Conservation (phyloP, 192 early-diverging fungal species). For the Tieghemiomyces parasiticus region DNA sequence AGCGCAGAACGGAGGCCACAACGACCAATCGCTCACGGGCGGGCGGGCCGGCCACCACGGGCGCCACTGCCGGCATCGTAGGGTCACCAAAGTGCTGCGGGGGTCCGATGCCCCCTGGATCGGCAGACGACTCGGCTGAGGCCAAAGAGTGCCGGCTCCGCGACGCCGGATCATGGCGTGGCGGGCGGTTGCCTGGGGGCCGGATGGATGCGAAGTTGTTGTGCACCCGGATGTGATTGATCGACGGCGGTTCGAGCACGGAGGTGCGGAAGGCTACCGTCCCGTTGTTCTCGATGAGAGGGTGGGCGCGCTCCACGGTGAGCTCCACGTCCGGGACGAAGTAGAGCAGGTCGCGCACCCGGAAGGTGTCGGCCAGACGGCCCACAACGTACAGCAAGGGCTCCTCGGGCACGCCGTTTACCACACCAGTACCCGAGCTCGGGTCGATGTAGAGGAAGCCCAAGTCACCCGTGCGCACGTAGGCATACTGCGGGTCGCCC, state of each 20-base stretch:
- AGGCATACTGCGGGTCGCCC: constrained; percentile 36
- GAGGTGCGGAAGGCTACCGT: constrained; percentile 23
- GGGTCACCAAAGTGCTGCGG: neutral
- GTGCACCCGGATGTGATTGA: neutral
- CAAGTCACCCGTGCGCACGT: constrained; percentile 66
- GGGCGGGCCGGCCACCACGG: constrained; percentile 3
- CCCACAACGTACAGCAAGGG: constrained; percentile 69
- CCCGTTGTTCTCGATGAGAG: constrained; percentile 18
- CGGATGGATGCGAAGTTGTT: constrained; percentile 1
- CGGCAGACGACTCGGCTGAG: neutral
- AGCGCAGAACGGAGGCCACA: constrained; percentile 18
- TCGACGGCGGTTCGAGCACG: constrained; percentile 11
- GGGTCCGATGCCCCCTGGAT: neutral
- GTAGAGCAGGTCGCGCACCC: constrained; percentile 52
- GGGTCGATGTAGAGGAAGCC: constrained; percentile 72
- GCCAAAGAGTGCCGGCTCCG: neutral
- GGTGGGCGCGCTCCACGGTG: constrained; percentile 50
- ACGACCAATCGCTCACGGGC: constrained; percentile 20
- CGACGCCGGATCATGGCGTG: neutral
- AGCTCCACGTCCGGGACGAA: constrained; percentile 60
- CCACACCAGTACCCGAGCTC: constrained; percentile 13
- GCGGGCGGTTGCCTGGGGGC: neutral
- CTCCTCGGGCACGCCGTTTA: constrained; percentile 33
- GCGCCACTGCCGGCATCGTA: neutral
- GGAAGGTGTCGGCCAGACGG: constrained; percentile 50